phyloP scores from a whole-genome alignment of 2,329 filamentous ascomycete species.

The Ophiobolus disseminans region DNA sequence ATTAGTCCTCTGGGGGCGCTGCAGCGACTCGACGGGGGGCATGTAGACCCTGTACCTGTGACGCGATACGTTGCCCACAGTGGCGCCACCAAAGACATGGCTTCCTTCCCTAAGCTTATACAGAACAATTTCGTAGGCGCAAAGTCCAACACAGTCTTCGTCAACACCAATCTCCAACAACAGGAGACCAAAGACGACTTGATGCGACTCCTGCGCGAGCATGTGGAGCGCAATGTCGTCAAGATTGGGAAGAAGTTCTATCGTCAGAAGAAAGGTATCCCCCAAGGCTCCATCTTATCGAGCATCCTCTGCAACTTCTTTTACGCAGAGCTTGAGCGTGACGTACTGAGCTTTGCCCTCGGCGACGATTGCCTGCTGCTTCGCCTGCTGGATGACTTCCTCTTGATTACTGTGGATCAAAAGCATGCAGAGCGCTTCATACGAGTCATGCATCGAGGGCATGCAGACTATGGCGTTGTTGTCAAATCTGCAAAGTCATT shows the following conservation, averaged over 20 bases:
- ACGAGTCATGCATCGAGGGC: slow-evolving; percentile 77
- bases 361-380: slow-evolving; percentile 71
- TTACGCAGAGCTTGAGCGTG: slow-evolving; percentile 83
- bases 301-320: slow-evolving; percentile 93
- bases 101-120: slow-evolving; percentile 44
- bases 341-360: slow-evolving; percentile 71
- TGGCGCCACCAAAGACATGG: slow-evolving; percentile 34
- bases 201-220: slow-evolving; percentile 74
- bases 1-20: slow-evolving; percentile 60
- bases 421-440: slow-evolving; percentile 75
- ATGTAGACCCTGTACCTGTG: slow-evolving; percentile 40
- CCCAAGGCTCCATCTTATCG: slow-evolving; percentile 89
- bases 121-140: slow-evolving; percentile 34
- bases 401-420: slow-evolving; percentile 78
- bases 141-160: slow-evolving; percentile 73
- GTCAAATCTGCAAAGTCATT: slow-evolving; percentile 82
- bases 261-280: slow-evolving; percentile 86
- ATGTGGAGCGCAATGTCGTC: slow-evolving; percentile 85
- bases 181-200: slow-evolving; percentile 66
- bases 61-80: slow-evolving; percentile 53
- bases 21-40: slow-evolving; percentile 39
- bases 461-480: slow-evolving; percentile 79
- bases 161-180: slow-evolving; percentile 70
- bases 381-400: slow-evolving; percentile 89
- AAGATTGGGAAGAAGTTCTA: slow-evolving; percentile 89